A percentile compares a stretch with the other conserved stretches of the same genome.
Evolutionary conservation across 148 eudicot species (phyloP).

Genomic region (Rhododendron kiyosumense): DNA sequence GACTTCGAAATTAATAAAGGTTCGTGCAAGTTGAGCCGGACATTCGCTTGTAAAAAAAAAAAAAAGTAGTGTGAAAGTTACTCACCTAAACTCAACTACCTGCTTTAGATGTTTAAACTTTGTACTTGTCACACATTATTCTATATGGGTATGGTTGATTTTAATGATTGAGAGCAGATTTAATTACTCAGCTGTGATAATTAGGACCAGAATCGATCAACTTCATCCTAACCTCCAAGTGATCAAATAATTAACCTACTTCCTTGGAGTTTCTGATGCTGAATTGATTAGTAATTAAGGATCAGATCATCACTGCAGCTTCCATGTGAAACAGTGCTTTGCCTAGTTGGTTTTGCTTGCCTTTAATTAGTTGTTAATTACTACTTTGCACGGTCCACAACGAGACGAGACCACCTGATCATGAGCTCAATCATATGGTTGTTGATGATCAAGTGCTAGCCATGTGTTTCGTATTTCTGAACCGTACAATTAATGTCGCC

Average conservation of each 20-base stretch:
- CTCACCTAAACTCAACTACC: background rate
- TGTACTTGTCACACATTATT: background rate
- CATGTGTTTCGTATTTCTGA: background rate
- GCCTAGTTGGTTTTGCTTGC: too few species aligned
- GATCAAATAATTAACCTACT: background rate
- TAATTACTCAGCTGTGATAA: background rate
- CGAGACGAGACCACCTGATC: background rate
- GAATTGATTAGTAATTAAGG: background rate
- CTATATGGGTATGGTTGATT: background rate
- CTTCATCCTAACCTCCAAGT: background rate
- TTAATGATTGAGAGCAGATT: background rate
- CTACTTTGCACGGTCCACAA: background rate
- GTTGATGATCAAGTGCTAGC: background rate
- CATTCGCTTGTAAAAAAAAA: background rate
- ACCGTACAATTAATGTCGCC: background rate
- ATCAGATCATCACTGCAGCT: background rate
- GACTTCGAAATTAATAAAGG: background rate
- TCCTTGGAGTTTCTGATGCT: background rate
- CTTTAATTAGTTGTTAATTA: background rate
- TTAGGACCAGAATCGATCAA: background rate
- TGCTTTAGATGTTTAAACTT: background rate
- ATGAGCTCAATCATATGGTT: background rate
- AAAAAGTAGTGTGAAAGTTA: too few species aligned
- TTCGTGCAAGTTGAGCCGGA: background rate
- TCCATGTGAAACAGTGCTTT: constrained; percentile 7